Percentiles rank a stretch among this genome's conserved stretches.
These are phyloP conservation scores for Verruconis gallopava DNA, from an alignment of 2,329 filamentous ascomycete species.

Conservation along the genomic window DNA sequence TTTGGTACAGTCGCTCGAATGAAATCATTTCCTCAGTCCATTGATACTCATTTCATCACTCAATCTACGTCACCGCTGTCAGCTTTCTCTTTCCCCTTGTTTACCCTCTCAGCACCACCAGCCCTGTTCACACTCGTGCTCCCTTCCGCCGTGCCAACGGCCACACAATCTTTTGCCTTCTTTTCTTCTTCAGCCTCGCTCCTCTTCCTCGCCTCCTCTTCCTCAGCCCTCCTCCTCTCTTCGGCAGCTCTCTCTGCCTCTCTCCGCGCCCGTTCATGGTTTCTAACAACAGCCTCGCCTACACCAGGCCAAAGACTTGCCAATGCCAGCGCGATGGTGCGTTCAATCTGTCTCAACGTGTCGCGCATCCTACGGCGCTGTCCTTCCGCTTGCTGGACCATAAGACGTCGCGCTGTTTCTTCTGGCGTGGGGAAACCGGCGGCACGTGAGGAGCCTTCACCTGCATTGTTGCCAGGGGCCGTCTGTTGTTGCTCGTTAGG, in stretches of 20 bases:
- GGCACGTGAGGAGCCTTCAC: background rate
- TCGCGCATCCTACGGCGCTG: slow-evolving; percentile 1
- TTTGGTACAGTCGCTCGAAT: too few relatives aligned
- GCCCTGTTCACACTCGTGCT: background rate
- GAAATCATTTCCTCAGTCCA: too few relatives aligned
- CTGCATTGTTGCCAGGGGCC: background rate
- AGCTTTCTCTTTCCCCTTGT: slow-evolving; percentile 11
- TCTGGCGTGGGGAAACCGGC: slow-evolving; percentile 23
- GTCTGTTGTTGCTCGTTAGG: slow-evolving; percentile 9
- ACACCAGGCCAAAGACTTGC: slow-evolving; percentile 50
- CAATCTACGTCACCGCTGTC: too few relatives aligned
- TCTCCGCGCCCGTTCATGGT: slow-evolving; percentile 38
- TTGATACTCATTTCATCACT: too few relatives aligned
- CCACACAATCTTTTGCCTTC: slow-evolving; percentile 9
- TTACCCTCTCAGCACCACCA: slow-evolving; percentile 1
- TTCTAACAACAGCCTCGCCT: slow-evolving; percentile 46
- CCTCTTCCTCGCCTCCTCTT: slow-evolving; percentile 12
- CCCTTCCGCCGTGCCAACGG: slow-evolving; percentile 2
- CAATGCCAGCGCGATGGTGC: slow-evolving; percentile 47
- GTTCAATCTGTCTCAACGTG: slow-evolving; percentile 25
- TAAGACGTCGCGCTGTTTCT: slow-evolving; percentile 27
- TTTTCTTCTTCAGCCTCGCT: slow-evolving; percentile 14
- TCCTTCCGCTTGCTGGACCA: slow-evolving; percentile 12
- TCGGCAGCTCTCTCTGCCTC: slow-evolving; percentile 24
- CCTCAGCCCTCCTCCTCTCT: slow-evolving; percentile 13